phyloP scores from a whole-genome alignment of 805 yeast species.

The Metschnikowia proteae region DNA sequence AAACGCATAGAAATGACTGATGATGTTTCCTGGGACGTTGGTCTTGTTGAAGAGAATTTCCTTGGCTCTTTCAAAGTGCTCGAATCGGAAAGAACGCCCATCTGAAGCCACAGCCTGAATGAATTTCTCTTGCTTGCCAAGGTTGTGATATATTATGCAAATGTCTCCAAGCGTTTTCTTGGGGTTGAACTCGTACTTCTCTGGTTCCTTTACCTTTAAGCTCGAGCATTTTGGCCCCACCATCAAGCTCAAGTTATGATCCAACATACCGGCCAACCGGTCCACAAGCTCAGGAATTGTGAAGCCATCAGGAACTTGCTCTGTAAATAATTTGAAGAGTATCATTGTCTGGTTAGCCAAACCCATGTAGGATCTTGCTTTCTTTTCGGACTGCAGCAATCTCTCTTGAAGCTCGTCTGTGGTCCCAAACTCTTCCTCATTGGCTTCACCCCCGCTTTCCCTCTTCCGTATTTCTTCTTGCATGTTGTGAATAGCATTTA shows the following conservation, averaged over 20 bases:
- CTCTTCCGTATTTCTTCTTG: constrained; percentile 62
- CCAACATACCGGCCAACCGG: constrained; percentile 91
- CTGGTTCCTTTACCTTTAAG: constrained; percentile 80
- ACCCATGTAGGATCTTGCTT: constrained; percentile 78
- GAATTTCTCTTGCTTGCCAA: constrained; percentile 62
- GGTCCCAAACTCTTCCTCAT: constrained; percentile 44
- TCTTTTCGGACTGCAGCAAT: constrained; percentile 62
- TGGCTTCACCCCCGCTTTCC: constrained; percentile 26
- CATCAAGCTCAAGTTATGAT: constrained; percentile 85
- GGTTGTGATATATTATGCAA: constrained; percentile 70
- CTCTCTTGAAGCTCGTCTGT: constrained; percentile 59
- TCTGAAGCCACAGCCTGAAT: constrained; percentile 82
- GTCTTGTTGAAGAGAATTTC: constrained; percentile 58
- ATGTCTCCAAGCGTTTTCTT: constrained; percentile 63
- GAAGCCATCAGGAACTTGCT: constrained; percentile 83
- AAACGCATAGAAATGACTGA: constrained; percentile 51
- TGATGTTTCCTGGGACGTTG: constrained; percentile 45
- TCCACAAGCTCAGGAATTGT: constrained; percentile 87
- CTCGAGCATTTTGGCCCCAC: constrained; percentile 94
- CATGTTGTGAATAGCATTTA: constrained; percentile 70
- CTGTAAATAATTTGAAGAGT: constrained; percentile 75
- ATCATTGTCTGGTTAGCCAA: constrained; percentile 78
- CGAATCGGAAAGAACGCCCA: constrained; percentile 77
- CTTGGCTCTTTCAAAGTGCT: constrained; percentile 67
- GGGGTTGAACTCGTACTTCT: constrained; percentile 80